phyloP scores from a whole-genome alignment of 352 stramenopile species.

The Pythium grandisporangium region DNA sequence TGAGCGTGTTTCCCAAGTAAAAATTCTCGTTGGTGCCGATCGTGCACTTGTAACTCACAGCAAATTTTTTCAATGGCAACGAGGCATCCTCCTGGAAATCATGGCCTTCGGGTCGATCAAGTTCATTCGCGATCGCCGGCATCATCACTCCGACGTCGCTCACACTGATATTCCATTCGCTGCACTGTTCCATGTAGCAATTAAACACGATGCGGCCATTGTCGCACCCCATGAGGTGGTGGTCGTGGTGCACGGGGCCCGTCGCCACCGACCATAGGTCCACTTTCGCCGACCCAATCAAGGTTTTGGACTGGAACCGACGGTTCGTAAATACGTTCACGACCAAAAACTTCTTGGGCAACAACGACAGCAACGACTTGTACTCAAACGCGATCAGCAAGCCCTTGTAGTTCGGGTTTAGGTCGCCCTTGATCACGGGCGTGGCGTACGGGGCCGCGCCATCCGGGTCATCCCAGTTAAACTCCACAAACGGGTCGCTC shows the following conservation, averaged over 20 bases:
- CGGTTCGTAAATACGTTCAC: constrained; percentile 82
- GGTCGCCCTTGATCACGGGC: constrained; percentile 75
- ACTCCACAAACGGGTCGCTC: constrained; percentile 83
- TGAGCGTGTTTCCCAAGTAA: constrained; percentile 79
- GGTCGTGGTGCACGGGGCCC: constrained; percentile 80
- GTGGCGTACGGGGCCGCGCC: constrained; percentile 66
- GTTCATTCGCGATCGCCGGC: constrained; percentile 79
- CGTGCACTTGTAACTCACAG: constrained; percentile 86
- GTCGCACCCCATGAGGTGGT: constrained; percentile 78
- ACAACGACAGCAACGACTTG: constrained; percentile 41
- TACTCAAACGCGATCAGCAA: constrained; percentile 84
- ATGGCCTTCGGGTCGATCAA: constrained; percentile 82
- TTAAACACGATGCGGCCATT: constrained; percentile 87
- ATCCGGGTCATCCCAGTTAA: constrained; percentile 76
- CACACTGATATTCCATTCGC: constrained; percentile 84
- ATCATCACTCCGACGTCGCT: constrained; percentile 86
- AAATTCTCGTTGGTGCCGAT: constrained; percentile 84
- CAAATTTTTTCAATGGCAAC: constrained; percentile 83
- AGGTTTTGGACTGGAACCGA: constrained; percentile 64
- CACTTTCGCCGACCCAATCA: constrained; percentile 71
- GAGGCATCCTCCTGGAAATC: constrained; percentile 87
- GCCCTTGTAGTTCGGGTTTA: constrained; percentile 87
- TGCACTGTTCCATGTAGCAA: constrained; percentile 89
- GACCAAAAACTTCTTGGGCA: constrained; percentile 48
- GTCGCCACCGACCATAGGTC: constrained; percentile 79